Percentiles rank a stretch among this genome's conserved stretches.
These are phyloP conservation scores for Lactarius psammicola DNA, from an alignment of 768 basidiomycete genomes.

Conservation along the genomic window DNA sequence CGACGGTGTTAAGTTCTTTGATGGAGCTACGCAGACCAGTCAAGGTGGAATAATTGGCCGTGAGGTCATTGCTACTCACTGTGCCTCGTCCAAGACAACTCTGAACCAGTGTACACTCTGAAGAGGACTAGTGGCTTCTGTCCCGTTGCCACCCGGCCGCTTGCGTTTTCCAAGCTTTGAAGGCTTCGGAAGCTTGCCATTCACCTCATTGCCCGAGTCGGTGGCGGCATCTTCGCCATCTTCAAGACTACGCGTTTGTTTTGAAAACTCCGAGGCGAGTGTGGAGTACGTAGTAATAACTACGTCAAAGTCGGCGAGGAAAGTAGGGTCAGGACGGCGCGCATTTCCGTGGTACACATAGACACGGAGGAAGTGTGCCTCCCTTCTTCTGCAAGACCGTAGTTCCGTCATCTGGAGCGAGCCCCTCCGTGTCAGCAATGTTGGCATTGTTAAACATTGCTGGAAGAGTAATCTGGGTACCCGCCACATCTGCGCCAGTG, in stretches of 20 bases:
- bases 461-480: conserved; percentile 39
- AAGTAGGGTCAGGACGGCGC: conserved; percentile 80
- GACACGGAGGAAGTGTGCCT: conserved; percentile 59
- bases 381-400: conserved; percentile 7
- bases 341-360: conserved; percentile 96
- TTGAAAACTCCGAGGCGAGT: conserved; percentile 91
- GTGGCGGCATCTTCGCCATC: conserved; percentile 66
- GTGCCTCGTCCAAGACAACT: conserved; percentile 90
- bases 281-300: conserved; percentile 98
- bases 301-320: conserved; percentile 90
- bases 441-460: conserved; percentile 23
- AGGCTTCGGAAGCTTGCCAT: conserved; percentile 70
- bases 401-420: conserved; percentile 1
- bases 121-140: conserved; percentile 69
- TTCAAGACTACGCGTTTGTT: conserved; percentile 71
- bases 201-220: conserved; percentile 58
- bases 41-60: conserved; percentile 1
- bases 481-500: conserved; percentile 32
- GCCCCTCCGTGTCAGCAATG: conserved; percentile 5
- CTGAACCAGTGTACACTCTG: conserved; percentile 97
- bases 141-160: conserved; percentile 40
- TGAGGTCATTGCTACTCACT: conserved; percentile 56
- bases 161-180: conserved; percentile 44
- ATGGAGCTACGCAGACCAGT: conserved; percentile 63
- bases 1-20: conserved; percentile 93